Base-by-base conservation (phyloP, 192 early-diverging fungal species). In the Coemansia sp. region DNA sequence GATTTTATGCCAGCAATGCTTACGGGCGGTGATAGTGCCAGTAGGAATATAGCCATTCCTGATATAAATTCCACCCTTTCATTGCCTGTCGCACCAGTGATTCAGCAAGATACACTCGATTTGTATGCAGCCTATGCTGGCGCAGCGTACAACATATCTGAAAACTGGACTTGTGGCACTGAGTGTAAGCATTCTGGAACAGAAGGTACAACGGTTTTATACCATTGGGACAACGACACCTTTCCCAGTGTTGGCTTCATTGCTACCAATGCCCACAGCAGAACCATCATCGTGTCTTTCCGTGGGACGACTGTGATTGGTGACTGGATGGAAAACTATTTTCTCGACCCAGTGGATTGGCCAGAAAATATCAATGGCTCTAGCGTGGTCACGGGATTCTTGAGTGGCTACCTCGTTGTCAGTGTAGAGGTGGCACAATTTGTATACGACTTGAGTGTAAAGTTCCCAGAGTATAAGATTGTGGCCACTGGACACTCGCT, bases 401-500 rank as follows among this genome's bases (percentile, higher is more conserved):
- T 74, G 22, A 36, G 42, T 2, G 71, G 72, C 5, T 85, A 80
- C 38, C 63, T 63, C 29, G 43, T 66, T 31, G 63, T 62, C 46
- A 49, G 54, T 51, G 29, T n/a, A 2, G 27, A 33, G 33, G 66
- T 75, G 8, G 51, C 65, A 20, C 36, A 66, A 6, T 34, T 46
- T 7, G 47, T 65, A 20, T 27, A 27, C 27, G 52, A 34, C 4
- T 65, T 80, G 27, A 66, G 69, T 15, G 43, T 12, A 16, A 16
- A 54, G 49, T 75, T 74, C 36, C 83, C 83, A 3, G 70, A 61
- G 7, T 69, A 80, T 38, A 51, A 0, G 5, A 72, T 85, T 44
- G 38, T 72, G 36, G 73, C 75, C 8, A 63, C 66, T 5, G 83
- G 83, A 0, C 78, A 80, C 34, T 84, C 82, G 10, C 68, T 84